Evolutionary conservation across 805 yeast genomes (phyloP).

Genomic region (Wickerhamiella lipophila): DNA sequence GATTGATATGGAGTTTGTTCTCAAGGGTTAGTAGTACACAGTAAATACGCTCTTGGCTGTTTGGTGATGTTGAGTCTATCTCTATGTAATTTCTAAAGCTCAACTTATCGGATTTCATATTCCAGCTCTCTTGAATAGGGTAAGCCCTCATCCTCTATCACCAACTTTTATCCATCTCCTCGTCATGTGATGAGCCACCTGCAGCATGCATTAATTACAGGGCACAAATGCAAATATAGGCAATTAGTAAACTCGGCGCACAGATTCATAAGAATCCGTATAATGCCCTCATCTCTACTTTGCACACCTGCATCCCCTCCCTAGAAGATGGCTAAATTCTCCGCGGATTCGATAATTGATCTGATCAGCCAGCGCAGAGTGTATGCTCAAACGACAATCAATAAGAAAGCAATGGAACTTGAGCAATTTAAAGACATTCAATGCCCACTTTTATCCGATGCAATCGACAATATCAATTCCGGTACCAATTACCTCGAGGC

Average conservation of each 20-base stretch:
- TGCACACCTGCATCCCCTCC: not conserved
- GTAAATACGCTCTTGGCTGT: not conserved
- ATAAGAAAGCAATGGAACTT: not conserved
- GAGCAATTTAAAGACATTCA: not conserved
- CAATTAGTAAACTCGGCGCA: not conserved
- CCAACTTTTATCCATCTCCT: no score
- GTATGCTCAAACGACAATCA: not conserved
- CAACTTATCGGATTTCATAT: no score
- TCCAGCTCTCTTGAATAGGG: not conserved
- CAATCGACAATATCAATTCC: not conserved
- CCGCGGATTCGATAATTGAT: not conserved
- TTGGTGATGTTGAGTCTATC: no score
- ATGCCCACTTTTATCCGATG: not conserved
- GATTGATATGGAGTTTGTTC: conserved; percentile 19
- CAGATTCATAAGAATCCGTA: not conserved
- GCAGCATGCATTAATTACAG: not conserved
- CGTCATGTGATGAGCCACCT: not conserved
- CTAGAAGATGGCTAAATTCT: not conserved
- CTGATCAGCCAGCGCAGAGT: not conserved
- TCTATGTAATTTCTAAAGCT: not conserved
- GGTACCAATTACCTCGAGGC: not conserved
- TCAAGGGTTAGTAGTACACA: not conserved
- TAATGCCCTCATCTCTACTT: no score
- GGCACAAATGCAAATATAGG: not conserved
- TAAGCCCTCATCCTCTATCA: no score